A percentile compares a stretch with the other conserved stretches of the same genome.
phyloP scores from a whole-genome alignment of 129 eudicot species.

The Artemisia argyi region DNA sequence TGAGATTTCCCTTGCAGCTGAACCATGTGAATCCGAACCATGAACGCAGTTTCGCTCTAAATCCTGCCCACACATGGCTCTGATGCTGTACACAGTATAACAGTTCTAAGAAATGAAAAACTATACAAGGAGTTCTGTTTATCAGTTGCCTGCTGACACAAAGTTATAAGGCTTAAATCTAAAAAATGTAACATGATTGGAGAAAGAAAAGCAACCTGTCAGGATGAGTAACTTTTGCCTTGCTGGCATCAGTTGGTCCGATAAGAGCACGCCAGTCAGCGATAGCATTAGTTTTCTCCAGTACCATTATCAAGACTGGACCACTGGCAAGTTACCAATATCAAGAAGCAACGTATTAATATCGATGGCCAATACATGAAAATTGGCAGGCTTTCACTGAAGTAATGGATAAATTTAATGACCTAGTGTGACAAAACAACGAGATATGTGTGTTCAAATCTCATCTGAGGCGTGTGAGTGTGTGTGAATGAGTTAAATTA shows the following conservation, averaged over 20 bases:
- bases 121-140: too few relatives aligned
- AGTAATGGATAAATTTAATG: not conserved
- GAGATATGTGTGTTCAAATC: too few relatives aligned
- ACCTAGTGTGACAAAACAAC: too few relatives aligned
- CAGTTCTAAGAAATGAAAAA: not conserved
- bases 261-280: conserved; percentile 68
- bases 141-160: not conserved
- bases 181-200: not conserved
- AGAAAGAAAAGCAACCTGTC: conserved; percentile 44
- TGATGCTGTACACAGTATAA: conserved; percentile 34
- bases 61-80: conserved; percentile 72
- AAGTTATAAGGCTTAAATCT: not conserved
- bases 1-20: conserved; percentile 60
- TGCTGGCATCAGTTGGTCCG: conserved; percentile 73
- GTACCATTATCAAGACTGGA: conserved; percentile 76
- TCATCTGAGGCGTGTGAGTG: too few relatives aligned
- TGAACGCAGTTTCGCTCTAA: conserved; percentile 66
- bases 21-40: conserved; percentile 81
- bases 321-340: conserved; percentile 52
- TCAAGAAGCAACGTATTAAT: not conserved
- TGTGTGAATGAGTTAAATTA: too few relatives aligned
- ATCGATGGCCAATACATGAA: not conserved
- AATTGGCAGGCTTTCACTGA: not conserved
- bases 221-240: conserved; percentile 81
- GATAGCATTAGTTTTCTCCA: conserved; percentile 78